Conservation (phyloP, 306 rosid genomes). For the Vigna hirtella region DNA sequence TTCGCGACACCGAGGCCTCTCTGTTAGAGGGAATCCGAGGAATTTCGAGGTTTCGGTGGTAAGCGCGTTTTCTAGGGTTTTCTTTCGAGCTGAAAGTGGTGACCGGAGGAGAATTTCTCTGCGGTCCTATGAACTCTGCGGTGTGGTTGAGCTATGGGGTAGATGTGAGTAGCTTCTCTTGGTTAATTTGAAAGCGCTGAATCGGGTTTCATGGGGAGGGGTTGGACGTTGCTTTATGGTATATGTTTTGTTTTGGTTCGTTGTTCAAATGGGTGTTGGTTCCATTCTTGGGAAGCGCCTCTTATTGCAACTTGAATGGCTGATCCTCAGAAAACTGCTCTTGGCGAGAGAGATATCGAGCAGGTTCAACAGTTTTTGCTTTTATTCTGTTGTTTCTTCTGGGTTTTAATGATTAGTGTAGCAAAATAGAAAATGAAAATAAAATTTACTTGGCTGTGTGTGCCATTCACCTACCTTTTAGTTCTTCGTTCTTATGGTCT, state of each 20-base stretch:
- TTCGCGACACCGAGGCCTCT: slow-evolving; percentile 1
- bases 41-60: slow-evolving; percentile 34
- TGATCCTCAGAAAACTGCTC: slow-evolving; percentile 69
- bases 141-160: slow-evolving; percentile 65
- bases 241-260: slow-evolving; percentile 50
- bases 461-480: neutral
- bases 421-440: neutral
- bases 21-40: neutral
- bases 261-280: slow-evolving; percentile 77
- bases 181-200: slow-evolving; percentile 39
- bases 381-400: neutral
- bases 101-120: slow-evolving; percentile 34
- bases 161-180: slow-evolving; percentile 35
- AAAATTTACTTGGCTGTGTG: slow-evolving; percentile 20
- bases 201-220: slow-evolving; percentile 66
- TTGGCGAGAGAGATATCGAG: slow-evolving; percentile 78
- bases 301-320: slow-evolving; percentile 90
- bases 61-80: slow-evolving; percentile 63
- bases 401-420: neutral
- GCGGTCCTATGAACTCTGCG: slow-evolving; percentile 27
- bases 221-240: slow-evolving; percentile 54
- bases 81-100: slow-evolving; percentile 54
- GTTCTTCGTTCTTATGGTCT: slow-evolving; percentile 4
- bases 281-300: slow-evolving; percentile 54
- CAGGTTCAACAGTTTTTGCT: slow-evolving; percentile 63